Conservation (phyloP, 2,329 filamentous ascomycete species). For the Aspergillus felis region DNA sequence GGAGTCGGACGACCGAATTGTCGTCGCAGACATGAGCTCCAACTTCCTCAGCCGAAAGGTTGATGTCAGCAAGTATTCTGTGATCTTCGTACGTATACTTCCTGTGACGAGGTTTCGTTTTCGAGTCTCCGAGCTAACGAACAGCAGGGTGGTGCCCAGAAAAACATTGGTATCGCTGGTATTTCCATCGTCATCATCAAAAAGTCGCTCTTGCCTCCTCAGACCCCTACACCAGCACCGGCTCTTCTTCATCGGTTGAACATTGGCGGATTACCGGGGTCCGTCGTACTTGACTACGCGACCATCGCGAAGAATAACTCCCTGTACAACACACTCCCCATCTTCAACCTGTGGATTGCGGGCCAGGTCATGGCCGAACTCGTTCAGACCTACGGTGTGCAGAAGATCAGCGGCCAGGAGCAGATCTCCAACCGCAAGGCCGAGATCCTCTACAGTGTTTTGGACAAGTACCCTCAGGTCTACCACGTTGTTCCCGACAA, state of each 20-base stretch:
- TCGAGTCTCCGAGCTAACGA: slow-evolving; percentile 8
- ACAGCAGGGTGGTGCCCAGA: slow-evolving; percentile 69
- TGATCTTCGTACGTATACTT: slow-evolving; percentile 67
- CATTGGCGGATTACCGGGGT: slow-evolving; percentile 65
- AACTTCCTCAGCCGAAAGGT: slow-evolving; percentile 84
- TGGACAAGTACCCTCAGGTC: slow-evolving; percentile 69
- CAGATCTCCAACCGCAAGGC: slow-evolving; percentile 71
- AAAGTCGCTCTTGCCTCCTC: slow-evolving; percentile 72
- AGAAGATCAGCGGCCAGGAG: slow-evolving; percentile 73
- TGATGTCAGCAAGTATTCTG: slow-evolving; percentile 71
- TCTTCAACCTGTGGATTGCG: slow-evolving; percentile 88
- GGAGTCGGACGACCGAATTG: slow-evolving; percentile 61
- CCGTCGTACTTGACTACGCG: slow-evolving; percentile 71
- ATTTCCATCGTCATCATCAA: slow-evolving; percentile 82
- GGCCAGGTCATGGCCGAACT: slow-evolving; percentile 82
- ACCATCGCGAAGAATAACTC: slow-evolving; percentile 89
- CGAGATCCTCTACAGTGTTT: slow-evolving; percentile 66
- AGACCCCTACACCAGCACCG: slow-evolving; percentile 61
- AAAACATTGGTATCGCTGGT: slow-evolving; percentile 85
- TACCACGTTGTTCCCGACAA: slow-evolving; percentile 77
- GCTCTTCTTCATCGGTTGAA: slow-evolving; percentile 68
- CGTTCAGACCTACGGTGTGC: slow-evolving; percentile 58
- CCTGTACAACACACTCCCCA: slow-evolving; percentile 91
- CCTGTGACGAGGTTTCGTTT: not conserved
- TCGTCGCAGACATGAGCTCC: slow-evolving; percentile 90